A percentile compares a stretch with the other conserved stretches of the same genome.
Conservation (phyloP, 495 filamentous ascomycete genomes). For the Podospora tetraspora region DNA sequence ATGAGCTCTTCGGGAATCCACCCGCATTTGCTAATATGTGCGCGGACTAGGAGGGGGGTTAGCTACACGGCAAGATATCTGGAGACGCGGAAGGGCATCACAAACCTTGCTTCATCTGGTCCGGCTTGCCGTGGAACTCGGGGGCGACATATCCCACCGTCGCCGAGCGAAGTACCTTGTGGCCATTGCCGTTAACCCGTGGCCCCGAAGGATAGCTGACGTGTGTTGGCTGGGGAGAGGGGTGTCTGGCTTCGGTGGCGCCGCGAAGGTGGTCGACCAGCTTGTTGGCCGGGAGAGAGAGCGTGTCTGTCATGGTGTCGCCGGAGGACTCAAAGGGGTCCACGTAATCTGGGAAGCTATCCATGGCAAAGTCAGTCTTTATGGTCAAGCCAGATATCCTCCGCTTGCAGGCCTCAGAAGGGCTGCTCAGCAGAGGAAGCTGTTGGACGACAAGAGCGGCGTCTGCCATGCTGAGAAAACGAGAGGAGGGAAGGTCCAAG, state of each 20-base stretch:
- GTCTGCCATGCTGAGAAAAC: conserved; percentile 23
- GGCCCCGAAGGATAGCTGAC: conserved; percentile 66
- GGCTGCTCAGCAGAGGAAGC: conserved; percentile 6
- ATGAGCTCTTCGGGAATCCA: conserved; percentile 86
- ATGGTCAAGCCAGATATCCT: conserved; percentile 36
- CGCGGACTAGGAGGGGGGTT: conserved; percentile 37
- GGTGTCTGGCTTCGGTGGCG: conserved; percentile 42
- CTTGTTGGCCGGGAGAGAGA: conserved; percentile 26
- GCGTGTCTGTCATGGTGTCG: conserved; percentile 31
- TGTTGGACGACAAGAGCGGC: conserved; percentile 13
- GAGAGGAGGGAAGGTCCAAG: neutral
- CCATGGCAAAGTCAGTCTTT: conserved; percentile 40
- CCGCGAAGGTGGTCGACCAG: conserved; percentile 31
- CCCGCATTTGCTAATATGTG: conserved; percentile 42
- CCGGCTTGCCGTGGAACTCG: conserved; percentile 87
- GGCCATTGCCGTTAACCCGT: conserved; percentile 50
- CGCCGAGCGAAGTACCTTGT: conserved; percentile 71
- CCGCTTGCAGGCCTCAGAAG: conserved; percentile 20
- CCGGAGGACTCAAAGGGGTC: conserved; percentile 35
- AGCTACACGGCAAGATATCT: neutral
- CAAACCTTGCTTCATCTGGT: conserved; percentile 87
- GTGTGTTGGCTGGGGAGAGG: conserved; percentile 90
- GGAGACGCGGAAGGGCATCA: neutral
- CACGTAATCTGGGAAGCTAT: conserved; percentile 38
- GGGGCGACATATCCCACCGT: conserved; percentile 95